Evolutionary conservation across 2,329 filamentous ascomycete species (phyloP).

Genomic region (Colletotrichum musae): DNA sequence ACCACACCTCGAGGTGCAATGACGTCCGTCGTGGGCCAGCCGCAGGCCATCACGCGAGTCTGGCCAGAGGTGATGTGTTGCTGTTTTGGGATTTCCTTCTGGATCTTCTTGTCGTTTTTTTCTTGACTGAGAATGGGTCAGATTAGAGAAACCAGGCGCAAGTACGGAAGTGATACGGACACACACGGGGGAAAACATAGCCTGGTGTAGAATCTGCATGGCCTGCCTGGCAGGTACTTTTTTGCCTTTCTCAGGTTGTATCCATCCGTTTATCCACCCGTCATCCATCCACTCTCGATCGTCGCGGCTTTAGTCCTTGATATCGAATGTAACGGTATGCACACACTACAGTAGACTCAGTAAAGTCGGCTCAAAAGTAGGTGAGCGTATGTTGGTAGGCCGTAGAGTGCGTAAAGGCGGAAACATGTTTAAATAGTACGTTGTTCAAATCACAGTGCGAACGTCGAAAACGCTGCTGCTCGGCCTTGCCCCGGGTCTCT

Average conservation of each 20-base stretch:
- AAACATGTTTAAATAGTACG: conserved; percentile 12
- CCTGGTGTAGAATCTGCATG: not conserved
- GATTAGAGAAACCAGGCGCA: too few species aligned
- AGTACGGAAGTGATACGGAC: not conserved
- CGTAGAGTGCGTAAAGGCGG: not conserved
- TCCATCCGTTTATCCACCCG: conserved; percentile 11
- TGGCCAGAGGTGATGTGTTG: conserved; percentile 11
- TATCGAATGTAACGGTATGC: conserved; percentile 37
- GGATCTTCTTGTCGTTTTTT: not conserved
- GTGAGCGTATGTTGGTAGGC: not conserved
- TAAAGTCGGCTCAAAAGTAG: conserved; percentile 12
- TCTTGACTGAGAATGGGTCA: not conserved
- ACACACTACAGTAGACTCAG: not conserved
- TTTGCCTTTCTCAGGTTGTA: not conserved
- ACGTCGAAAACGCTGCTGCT: not conserved
- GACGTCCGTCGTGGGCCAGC: conserved; percentile 33
- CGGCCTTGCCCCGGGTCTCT: not conserved
- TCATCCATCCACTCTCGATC: conserved; percentile 32
- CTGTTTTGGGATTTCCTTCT: conserved; percentile 9
- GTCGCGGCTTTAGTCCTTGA: conserved; percentile 24
- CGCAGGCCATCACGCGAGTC: conserved; percentile 38
- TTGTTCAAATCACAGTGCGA: conserved; percentile 15
- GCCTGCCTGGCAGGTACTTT: too few species aligned
- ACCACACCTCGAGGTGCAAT: conserved; percentile 32
- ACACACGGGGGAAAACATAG: not conserved